Conservation (phyloP, 352 stramenopile genomes). For the Phytopythium chamaehyphon region DNA sequence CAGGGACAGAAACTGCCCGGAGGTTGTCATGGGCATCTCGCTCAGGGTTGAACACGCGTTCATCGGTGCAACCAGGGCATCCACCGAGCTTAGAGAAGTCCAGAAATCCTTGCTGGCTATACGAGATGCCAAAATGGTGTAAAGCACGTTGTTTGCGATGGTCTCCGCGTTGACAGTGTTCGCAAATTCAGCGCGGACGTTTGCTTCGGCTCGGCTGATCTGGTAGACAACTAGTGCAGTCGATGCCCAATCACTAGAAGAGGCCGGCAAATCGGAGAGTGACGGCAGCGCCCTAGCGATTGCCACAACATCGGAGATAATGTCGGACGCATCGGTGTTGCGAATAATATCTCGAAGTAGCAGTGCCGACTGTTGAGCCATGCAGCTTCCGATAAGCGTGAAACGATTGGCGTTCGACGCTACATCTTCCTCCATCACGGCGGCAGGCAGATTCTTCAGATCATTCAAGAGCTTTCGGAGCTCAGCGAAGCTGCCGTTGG, state of each 20-base stretch:
- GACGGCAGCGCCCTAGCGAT: not conserved
- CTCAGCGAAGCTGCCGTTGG: not conserved
- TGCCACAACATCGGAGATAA: not conserved
- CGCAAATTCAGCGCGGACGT: too few relatives aligned
- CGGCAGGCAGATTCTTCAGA: not conserved
- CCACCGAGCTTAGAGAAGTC: conserved; percentile 15
- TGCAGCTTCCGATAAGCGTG: conserved; percentile 22
- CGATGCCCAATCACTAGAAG: too few relatives aligned
- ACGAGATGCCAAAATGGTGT: conserved; percentile 14
- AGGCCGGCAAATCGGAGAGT: not conserved
- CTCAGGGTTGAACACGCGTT: conserved; percentile 22
- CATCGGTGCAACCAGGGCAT: conserved; percentile 20
- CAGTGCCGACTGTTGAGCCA: conserved; percentile 28
- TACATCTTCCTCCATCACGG: conserved; percentile 1
- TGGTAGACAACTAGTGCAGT: too few relatives aligned
- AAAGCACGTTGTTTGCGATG: conserved; percentile 2
- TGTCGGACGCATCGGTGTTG: not conserved
- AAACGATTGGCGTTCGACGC: conserved; percentile 7
- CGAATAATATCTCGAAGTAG: conserved; percentile 9
- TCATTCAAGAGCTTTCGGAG: not conserved
- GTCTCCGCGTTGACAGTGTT: not conserved
- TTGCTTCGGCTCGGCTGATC: too few relatives aligned
- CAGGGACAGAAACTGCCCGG: conserved; percentile 23
- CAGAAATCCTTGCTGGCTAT: conserved; percentile 15
- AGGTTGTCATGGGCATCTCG: conserved; percentile 25